These are phyloP conservation scores for Backusella morwellensis DNA, from an alignment of 192 early-diverging fungal genomes.

Conservation along the genomic window DNA sequence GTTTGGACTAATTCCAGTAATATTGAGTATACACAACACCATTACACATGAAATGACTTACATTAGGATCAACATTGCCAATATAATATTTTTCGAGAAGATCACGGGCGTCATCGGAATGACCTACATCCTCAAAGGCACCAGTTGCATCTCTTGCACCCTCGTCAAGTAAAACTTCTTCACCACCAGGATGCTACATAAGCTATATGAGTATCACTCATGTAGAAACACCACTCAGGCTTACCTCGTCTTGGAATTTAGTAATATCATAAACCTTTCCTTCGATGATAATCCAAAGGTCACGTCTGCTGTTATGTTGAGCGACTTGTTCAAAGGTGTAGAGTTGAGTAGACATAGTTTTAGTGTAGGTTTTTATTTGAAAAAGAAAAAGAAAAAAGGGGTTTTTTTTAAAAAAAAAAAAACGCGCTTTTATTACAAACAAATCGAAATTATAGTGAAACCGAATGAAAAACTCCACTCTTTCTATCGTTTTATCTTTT, in stretches of 20 bases:
- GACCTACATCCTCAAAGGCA: constrained; percentile 96
- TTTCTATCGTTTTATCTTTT: too few relatives aligned
- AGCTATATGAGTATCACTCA: not conserved
- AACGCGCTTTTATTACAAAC: not conserved
- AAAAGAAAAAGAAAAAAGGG: too few relatives aligned
- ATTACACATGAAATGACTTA: constrained; percentile 25
- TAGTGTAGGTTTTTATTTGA: not conserved
- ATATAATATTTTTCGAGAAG: constrained; percentile 73
- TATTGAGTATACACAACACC: too few relatives aligned
- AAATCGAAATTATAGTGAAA: not conserved
- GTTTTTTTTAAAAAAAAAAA: not conserved
- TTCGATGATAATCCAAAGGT: constrained; percentile 80
- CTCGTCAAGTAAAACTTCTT: constrained; percentile 94
- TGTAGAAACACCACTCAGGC: not conserved
- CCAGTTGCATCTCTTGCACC: constrained; percentile 89
- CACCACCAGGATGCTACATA: constrained; percentile 92
- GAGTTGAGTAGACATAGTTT: constrained; percentile 19
- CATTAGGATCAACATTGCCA: constrained; percentile 64
- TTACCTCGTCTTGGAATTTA: constrained; percentile 72
- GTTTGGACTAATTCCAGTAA: constrained; percentile 20
- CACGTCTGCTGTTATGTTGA: constrained; percentile 64
- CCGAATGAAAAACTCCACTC: not conserved
- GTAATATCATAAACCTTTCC: constrained; percentile 82
- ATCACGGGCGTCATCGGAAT: constrained; percentile 91
- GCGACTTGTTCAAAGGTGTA: constrained; percentile 49